Base-by-base conservation (phyloP, 768 basidiomycete species). In the Gloeopeniophorella convolvens region DNA sequence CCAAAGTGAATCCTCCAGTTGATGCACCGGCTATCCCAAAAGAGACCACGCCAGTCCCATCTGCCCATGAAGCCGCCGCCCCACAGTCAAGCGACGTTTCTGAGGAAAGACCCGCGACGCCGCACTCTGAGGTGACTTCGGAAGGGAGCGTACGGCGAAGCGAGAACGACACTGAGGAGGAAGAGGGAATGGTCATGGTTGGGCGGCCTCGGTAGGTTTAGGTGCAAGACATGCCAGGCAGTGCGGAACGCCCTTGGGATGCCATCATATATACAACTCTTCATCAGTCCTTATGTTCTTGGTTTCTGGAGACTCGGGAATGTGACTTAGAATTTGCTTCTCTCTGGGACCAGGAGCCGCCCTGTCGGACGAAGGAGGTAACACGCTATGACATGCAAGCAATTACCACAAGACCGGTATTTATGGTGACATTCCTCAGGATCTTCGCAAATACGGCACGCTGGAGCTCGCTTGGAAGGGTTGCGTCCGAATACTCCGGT, bases 141-240 rank as follows among this genome's bases (percentile, higher is more conserved):
- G 62, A 62, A 15, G 65, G 43, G 62, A 55, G 66, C 57, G 20
- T 64, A 53, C 31, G 72, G 55, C 67, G 73, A 36, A 87, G 83
- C 56, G 82, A 82, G 62, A 75, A 76, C 55, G 83, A 88, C 59
- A 89, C 87, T 32, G 88, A 91, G 62, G 83, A 85, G 61, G 88
- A 91, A 50, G 88, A 90, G 60, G 88, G 85, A 5, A 82, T 89
- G 82, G 77, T 90, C 51, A 63, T 89, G 24, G 80, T 90, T 43
- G 83, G 80, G 33, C 74, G 82, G 50, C 86, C 85, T 9, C 47
- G 39, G 20, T 53, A 42, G 37, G 23, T 31, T 20, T 20, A 9
- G 20, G 10, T 9, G 20, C 11, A 20, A 34, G 20, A 34, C 20
- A n/a, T 26, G 12, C n/a, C n/a, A 31, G 20, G 20, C 26, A 27